Conservation (phyloP, 2,329 filamentous ascomycete genomes). For the Venturia carpophila region DNA sequence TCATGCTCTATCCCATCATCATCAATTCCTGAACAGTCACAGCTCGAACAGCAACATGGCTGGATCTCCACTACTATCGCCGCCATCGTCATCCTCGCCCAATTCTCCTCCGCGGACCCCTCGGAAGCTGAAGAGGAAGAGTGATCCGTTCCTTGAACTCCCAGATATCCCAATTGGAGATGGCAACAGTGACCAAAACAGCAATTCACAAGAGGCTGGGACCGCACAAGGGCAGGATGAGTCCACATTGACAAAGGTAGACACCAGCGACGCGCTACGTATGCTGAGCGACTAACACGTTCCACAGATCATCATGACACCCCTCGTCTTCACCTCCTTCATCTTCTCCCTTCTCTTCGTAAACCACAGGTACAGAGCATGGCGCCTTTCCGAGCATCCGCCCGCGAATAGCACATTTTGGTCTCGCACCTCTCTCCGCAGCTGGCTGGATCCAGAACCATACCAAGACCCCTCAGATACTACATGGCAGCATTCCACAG, state of each 20-base stretch:
- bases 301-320: constrained; percentile 47
- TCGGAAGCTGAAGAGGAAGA: constrained; percentile 3
- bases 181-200: not conserved
- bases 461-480: constrained; percentile 33
- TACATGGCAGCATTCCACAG: constrained; percentile 24
- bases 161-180: constrained; percentile 10
- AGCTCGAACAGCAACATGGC: not conserved
- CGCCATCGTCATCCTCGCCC: constrained; percentile 1
- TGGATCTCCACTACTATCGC: not conserved
- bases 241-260: not conserved
- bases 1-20: not conserved
- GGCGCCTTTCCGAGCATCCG: constrained; percentile 35
- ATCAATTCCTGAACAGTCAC: not conserved
- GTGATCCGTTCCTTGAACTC: constrained; percentile 20
- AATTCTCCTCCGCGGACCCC: not conserved
- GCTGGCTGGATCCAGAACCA: constrained; percentile 36
- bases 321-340: constrained; percentile 57
- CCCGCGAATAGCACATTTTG: constrained; percentile 27
- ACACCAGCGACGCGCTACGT: not conserved
- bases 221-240: not conserved
- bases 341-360: constrained; percentile 57
- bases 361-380: constrained; percentile 49
- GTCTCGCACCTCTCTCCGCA: constrained; percentile 30
- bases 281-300: not conserved
- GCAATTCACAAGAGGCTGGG: not conserved